Evolutionary conservation across 2,329 filamentous ascomycete species (phyloP).

Genomic region (Myriosclerotinia scirpicola): DNA sequence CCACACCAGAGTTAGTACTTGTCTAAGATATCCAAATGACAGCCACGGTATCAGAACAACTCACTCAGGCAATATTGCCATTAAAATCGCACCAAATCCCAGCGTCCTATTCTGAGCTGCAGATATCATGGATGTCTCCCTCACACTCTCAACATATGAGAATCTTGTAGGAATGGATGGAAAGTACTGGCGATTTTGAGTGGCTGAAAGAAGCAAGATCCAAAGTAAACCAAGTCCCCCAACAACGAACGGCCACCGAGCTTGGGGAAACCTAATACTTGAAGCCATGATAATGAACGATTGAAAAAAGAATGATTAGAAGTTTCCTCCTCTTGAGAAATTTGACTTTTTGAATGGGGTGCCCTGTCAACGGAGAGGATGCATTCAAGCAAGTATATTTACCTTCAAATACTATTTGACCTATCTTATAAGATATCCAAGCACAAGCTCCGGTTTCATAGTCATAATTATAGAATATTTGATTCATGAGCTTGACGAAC

Average conservation of each 20-base stretch:
- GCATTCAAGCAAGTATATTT: conserved; percentile 29
- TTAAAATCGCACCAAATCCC: conserved; percentile 9
- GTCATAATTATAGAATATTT: conserved; percentile 99
- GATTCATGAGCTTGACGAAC: conserved; percentile 89
- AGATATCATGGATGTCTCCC: neutral
- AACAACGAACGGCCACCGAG: neutral
- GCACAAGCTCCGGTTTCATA: conserved; percentile 96
- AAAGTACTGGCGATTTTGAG: neutral
- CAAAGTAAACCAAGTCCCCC: neutral
- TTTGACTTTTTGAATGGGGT: neutral
- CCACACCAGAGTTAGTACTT: neutral
- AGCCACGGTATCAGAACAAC: neutral
- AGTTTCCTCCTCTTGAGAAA: neutral
- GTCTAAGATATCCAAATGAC: neutral
- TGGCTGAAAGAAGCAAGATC: neutral
- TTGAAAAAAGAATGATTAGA: neutral
- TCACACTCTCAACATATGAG: neutral
- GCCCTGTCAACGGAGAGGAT: neutral
- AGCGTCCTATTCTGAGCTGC: conserved; percentile 9
- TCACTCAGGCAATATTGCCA: conserved; percentile 7
- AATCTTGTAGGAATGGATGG: neutral
- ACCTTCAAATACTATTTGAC: conserved; percentile 97
- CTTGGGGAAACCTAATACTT: neutral
- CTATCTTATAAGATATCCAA: conserved; percentile 96
- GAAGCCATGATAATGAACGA: neutral